Conservation (phyloP, 768 basidiomycete genomes). For the Suillus alpinus region DNA sequence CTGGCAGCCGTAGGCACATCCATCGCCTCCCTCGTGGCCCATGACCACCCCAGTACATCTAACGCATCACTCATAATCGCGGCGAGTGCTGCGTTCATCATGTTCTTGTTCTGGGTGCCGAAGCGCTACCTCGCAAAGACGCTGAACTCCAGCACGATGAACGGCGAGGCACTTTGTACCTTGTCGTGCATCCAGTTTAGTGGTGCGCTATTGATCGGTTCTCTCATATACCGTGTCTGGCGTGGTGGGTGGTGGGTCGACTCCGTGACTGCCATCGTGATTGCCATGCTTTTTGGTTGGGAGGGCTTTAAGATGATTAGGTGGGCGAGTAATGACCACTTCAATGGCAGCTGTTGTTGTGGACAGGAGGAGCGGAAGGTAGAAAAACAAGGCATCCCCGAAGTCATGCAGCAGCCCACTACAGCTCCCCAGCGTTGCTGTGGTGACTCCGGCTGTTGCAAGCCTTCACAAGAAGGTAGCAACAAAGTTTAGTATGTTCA, state of each 20-base stretch:
- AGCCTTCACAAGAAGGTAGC: neutral
- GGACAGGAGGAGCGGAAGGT: neutral
- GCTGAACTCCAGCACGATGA: slow-evolving; percentile 43
- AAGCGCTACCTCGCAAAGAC: slow-evolving; percentile 44
- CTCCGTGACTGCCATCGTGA: slow-evolving; percentile 38
- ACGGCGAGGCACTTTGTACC: slow-evolving; percentile 43
- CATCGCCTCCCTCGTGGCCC: slow-evolving; percentile 32
- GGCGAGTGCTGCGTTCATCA: slow-evolving; percentile 36
- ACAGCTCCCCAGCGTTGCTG: neutral
- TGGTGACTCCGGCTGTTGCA: neutral
- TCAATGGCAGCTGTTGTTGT: slow-evolving; percentile 39
- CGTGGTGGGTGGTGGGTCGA: slow-evolving; percentile 50
- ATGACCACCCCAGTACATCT: slow-evolving; percentile 36
- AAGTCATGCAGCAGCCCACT: neutral
- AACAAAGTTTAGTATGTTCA: neutral
- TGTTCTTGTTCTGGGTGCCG: slow-evolving; percentile 40
- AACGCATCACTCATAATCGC: slow-evolving; percentile 43
- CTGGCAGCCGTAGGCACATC: slow-evolving; percentile 37
- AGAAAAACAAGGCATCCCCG: neutral
- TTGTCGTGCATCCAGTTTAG: slow-evolving; percentile 45
- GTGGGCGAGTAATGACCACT: slow-evolving; percentile 34
- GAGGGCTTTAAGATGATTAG: slow-evolving; percentile 43
- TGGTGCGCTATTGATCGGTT: slow-evolving; percentile 39
- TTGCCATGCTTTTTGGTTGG: slow-evolving; percentile 42
- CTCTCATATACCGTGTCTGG: slow-evolving; percentile 39